A percentile compares a stretch with the other conserved stretches of the same genome.
Conservation (phyloP, 352 stramenopile species). For the Albugo laibachii region DNA sequence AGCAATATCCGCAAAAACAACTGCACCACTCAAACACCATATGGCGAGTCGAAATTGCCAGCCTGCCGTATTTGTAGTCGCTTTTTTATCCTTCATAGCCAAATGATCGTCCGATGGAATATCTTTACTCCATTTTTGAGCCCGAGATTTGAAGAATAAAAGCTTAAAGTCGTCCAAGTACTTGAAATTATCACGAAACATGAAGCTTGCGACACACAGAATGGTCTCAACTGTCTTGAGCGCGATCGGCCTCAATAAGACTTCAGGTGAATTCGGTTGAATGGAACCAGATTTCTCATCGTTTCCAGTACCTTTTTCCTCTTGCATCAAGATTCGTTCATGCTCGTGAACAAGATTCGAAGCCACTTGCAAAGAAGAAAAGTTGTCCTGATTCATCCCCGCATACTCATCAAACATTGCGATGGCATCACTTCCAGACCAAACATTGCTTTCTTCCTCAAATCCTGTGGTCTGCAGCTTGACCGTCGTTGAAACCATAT, state of each 20-base stretch:
- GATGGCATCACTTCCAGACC: slow-evolving; percentile 31
- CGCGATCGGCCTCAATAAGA: slow-evolving; percentile 17
- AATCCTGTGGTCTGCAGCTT: slow-evolving; percentile 20
- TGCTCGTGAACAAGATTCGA: slow-evolving; percentile 1
- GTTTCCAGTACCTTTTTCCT: neutral
- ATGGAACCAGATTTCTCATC: neutral
- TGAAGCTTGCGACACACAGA: slow-evolving; percentile 54
- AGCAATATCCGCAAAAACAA: slow-evolving; percentile 65
- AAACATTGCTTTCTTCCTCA: slow-evolving; percentile 57
- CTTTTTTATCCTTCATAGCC: slow-evolving; percentile 4
- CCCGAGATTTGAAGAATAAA: slow-evolving; percentile 21
- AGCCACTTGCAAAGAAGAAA: neutral
- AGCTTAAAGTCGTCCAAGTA: slow-evolving; percentile 72
- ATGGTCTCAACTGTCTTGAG: slow-evolving; percentile 35
- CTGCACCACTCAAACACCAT: slow-evolving; percentile 69
- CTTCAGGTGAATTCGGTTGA: slow-evolving; percentile 1
- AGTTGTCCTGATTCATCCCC: neutral
- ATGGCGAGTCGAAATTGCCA: slow-evolving; percentile 67
- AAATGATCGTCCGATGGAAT: no score
- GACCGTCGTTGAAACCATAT: neutral
- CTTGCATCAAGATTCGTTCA: slow-evolving; percentile 1
- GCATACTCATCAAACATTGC: slow-evolving; percentile 48
- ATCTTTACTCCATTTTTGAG: slow-evolving; percentile 2
- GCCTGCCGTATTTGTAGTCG: slow-evolving; percentile 1
- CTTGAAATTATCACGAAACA: slow-evolving; percentile 60